These are phyloP conservation scores for Syzygium jambos DNA, from an alignment of 345 rosid species.

Conservation along the genomic window DNA sequence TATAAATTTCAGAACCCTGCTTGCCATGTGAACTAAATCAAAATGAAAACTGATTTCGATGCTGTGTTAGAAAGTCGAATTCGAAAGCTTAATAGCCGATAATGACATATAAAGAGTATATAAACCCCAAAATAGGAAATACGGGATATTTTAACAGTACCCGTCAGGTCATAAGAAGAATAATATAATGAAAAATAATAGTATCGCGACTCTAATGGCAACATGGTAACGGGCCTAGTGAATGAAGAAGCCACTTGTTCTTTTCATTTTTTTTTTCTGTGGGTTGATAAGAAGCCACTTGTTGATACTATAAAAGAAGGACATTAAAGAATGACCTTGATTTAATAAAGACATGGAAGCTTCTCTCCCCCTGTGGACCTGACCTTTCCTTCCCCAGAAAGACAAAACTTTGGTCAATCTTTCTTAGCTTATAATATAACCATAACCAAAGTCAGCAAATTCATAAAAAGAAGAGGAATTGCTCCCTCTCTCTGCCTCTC, in stretches of 20 bases:
- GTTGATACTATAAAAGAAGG: background rate
- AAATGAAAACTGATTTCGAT: fast-evolving
- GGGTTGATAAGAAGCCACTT: background rate
- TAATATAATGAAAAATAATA: background rate
- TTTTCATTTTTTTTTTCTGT: too few species aligned
- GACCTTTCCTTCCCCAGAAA: background rate
- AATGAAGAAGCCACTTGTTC: background rate
- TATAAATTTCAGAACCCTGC: too few species aligned
- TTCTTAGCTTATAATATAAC: background rate
- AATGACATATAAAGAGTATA: too few species aligned
- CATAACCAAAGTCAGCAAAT: background rate
- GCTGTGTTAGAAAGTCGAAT: background rate
- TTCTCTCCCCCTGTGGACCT: background rate
- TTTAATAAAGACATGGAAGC: background rate
- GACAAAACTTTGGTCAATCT: background rate
- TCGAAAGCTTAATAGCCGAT: background rate
- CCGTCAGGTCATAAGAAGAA: background rate
- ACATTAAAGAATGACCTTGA: background rate
- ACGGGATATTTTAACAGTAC: too few species aligned
- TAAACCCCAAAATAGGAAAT: too few species aligned
- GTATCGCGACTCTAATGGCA: background rate
- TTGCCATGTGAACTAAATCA: background rate
- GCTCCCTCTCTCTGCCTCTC: background rate
- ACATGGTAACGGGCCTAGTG: background rate
- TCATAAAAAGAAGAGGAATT: background rate